Evolutionary conservation across 2,329 filamentous ascomycete genomes (phyloP), one percentile per base, ranked within the genome.

Genomic region (Colletotrichum sp.): DNA sequence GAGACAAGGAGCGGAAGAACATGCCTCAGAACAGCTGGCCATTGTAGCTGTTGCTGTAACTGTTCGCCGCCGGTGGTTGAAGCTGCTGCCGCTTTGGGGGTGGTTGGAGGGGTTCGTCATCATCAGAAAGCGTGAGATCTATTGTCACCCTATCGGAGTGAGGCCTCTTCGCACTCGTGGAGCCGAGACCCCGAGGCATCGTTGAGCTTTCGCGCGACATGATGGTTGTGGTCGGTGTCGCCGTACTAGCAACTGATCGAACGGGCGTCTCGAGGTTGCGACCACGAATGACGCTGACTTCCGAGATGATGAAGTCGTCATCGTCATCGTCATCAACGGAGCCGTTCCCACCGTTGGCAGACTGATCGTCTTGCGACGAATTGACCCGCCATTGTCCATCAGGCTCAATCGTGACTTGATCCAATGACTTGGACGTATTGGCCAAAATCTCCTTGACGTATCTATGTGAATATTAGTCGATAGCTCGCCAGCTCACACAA

Each of bases 341-440:
- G 71, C 80, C 79, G 82, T 79, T 48, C 82, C 80, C 4, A 78
- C 67, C 62, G 24, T 73, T 77, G 38, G 52, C 36, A n/a, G 71
- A 55, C 43, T 61, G 65, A 28, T 82, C 82, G 9, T 84, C 81
- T 8, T 85, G 84, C 5, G 81, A 79, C 12, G 80, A 80, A 58
- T 87, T 86, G 9, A 83, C 81, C 66, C 84, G 84, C 97, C 97
- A 99, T 79, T 89, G 88, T 4, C 96, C 97, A 78, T 96, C 90
- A 2, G 96, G 95, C 80, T 98, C 95, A 56, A 99, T 95, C 1
- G 93, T 96, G 30, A 98, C 96, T 79, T 98, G 94, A 72, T 98
- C 96, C 1, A 93, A 88, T 24, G 91, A 92, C 55, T 88, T 89
- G 0, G 93, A 85, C 0, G 96, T 98, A 38, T 91, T 92, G 71